These are phyloP conservation scores for Nakazawaea ernobii DNA, from an alignment of 805 yeast species.

Conservation along the genomic window DNA sequence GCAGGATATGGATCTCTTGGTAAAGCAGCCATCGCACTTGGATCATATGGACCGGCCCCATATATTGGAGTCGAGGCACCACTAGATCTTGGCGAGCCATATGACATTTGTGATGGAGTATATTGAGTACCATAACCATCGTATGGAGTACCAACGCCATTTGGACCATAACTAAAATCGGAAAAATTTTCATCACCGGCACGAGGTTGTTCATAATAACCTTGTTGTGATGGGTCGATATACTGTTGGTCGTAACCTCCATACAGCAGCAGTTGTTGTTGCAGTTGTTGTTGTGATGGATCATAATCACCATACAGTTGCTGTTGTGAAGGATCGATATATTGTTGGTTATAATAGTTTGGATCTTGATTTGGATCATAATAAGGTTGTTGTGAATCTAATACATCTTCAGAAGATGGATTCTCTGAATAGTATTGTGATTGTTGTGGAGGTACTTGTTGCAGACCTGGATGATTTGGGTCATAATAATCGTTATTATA, in stretches of 20 bases:
- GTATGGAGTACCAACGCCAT: constrained; percentile 56
- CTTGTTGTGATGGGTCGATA: constrained; percentile 29
- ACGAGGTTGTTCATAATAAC: constrained; percentile 49
- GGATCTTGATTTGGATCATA: constrained; percentile 23
- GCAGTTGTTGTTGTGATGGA: constrained; percentile 16
- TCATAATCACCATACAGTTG: constrained; percentile 23
- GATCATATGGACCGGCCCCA: constrained; percentile 44
- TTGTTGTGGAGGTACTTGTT: constrained; percentile 14
- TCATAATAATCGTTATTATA: constrained; percentile 49
- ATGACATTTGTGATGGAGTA: constrained; percentile 84
- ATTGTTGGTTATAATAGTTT: constrained; percentile 14
- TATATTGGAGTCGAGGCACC: constrained; percentile 95
- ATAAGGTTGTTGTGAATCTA: constrained; percentile 20
- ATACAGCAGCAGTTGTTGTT: constrained; percentile 17
- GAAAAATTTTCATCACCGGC: constrained; percentile 46
- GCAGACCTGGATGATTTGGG: constrained; percentile 27
- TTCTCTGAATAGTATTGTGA: constrained; percentile 29
- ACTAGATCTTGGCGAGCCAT: constrained; percentile 78
- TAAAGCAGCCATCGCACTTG: constrained; percentile 51
- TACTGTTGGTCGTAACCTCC: constrained; percentile 47
- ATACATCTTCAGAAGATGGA: constrained; percentile 17
- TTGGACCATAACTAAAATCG: constrained; percentile 52
- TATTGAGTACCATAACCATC: constrained; percentile 60
- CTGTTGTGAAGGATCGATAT: constrained; percentile 17
- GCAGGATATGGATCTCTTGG: constrained; percentile 97